Conservation (phyloP, 176 grass and related monocot genomes). For the Carex littledalei region DNA sequence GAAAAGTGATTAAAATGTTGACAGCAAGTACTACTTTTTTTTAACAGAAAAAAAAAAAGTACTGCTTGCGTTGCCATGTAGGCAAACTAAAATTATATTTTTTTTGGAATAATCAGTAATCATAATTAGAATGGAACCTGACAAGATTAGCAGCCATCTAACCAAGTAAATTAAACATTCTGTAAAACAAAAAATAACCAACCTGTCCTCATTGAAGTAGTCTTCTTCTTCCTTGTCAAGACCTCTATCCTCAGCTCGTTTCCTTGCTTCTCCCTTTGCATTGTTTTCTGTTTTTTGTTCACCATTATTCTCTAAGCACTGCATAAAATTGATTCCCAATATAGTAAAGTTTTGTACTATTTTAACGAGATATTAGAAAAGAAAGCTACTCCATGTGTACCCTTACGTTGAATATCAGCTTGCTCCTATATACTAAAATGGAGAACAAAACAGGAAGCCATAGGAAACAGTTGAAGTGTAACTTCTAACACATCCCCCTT, state of each 20-base stretch:
- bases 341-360: background rate
- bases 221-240: conserved; percentile 71
- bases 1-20: conserved; percentile 20
- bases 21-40: background rate
- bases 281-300: conserved; percentile 32
- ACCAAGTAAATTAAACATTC: background rate
- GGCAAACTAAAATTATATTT: background rate
- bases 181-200: conserved; percentile 1
- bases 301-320: conserved; percentile 39
- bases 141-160: background rate
- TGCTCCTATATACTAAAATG: background rate
- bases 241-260: conserved; percentile 51
- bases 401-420: conserved; percentile 20
- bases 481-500: background rate
- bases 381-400: background rate
- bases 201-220: conserved; percentile 75
- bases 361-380: background rate
- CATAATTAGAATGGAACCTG: background rate
- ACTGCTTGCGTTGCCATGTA: background rate
- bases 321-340: conserved; percentile 26
- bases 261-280: conserved; percentile 36
- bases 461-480: background rate
- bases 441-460: conserved; percentile 11
- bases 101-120: background rate
- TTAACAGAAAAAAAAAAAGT: background rate